Conservation (phyloP, 1,284 basidiomycete genomes). For the Porphyrellus sp. region DNA sequence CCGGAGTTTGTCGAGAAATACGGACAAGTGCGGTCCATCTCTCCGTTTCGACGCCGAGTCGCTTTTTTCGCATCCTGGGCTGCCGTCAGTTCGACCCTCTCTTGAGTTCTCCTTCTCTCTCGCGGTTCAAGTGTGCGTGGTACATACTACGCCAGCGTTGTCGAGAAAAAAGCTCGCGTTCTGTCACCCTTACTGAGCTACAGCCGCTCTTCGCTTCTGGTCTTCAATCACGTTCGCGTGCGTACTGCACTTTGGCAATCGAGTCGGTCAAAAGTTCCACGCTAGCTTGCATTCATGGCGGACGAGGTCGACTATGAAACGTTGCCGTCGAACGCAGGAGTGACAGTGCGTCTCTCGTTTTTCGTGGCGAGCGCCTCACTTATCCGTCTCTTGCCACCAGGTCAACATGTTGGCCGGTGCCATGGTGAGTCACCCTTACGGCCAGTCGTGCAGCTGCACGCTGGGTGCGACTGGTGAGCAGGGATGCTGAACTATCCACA, state of each 20-base stretch:
- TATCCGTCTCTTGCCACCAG: slow-evolving; percentile 36
- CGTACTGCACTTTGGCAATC: slow-evolving; percentile 3
- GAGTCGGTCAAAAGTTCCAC: slow-evolving; percentile 4
- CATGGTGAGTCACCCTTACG: slow-evolving; percentile 57
- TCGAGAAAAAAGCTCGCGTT: slow-evolving; percentile 11
- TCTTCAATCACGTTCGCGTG: slow-evolving; percentile 5
- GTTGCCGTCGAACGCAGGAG: slow-evolving; percentile 71
- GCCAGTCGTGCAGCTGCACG: slow-evolving; percentile 3
- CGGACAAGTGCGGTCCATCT: not conserved
- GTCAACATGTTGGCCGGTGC: slow-evolving; percentile 98
- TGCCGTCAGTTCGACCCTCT: not conserved
- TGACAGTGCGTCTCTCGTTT: slow-evolving; percentile 48
- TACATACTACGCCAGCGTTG: slow-evolving; percentile 2
- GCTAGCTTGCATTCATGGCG: slow-evolving; percentile 38
- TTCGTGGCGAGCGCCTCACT: slow-evolving; percentile 1
- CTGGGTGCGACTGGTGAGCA: not conserved
- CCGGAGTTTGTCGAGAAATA: not conserved
- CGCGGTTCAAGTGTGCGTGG: not conserved
- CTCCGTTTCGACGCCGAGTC: slow-evolving; percentile 6
- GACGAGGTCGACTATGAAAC: slow-evolving; percentile 77
- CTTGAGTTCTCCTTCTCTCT: not conserved
- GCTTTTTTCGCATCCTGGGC: slow-evolving; percentile 6
- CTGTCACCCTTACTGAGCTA: slow-evolving; percentile 3
- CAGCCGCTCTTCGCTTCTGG: slow-evolving; percentile 1
- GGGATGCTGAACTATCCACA: slow-evolving; percentile 35